Evolutionary conservation across 352 stramenopile species (phyloP).

Genomic region (Saprolegnia parasitica): DNA sequence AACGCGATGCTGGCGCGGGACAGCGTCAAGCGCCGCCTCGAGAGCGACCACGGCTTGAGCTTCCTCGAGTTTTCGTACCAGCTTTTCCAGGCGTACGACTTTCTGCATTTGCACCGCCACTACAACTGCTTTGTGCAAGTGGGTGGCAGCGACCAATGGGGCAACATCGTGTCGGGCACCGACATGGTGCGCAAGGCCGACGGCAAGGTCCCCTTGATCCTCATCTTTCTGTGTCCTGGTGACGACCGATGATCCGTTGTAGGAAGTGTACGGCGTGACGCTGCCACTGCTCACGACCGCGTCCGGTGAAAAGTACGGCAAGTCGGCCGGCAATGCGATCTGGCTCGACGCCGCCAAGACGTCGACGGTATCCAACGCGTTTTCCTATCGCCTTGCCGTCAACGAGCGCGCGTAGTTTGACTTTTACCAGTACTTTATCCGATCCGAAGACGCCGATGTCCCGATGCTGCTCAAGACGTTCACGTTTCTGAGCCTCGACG

Average conservation of each 20-base stretch:
- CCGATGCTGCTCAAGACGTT: conserved; percentile 96
- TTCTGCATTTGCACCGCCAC: conserved; percentile 92
- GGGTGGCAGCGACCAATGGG: conserved; percentile 99
- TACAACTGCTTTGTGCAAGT: conserved; percentile 94
- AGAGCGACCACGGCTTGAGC: conserved; percentile 92
- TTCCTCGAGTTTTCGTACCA: conserved; percentile 99
- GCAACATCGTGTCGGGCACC: conserved; percentile 97
- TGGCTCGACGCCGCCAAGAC: conserved; percentile 96
- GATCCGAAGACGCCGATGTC: conserved; percentile 88
- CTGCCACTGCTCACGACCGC: conserved; percentile 96
- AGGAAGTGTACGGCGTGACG: conserved; percentile 92
- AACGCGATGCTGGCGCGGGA: conserved; percentile 99
- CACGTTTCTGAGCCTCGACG: conserved; percentile 92
- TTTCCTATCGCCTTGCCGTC: background rate
- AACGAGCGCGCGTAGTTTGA: conserved; percentile 56
- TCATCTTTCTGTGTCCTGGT: conserved; percentile 15
- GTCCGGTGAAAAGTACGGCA: conserved; percentile 99
- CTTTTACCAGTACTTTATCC: conserved; percentile 92
- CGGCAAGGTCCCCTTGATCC: conserved; percentile 36
- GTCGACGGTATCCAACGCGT: conserved; percentile 71
- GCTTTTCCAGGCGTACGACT: conserved; percentile 99
- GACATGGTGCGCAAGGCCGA: conserved; percentile 94
- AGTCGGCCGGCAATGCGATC: conserved; percentile 96
- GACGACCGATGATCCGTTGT: too few species aligned
- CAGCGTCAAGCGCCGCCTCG: conserved; percentile 95